Base-by-base conservation (phyloP, 768 basidiomycete species). In the Tylopilus intermedius region DNA sequence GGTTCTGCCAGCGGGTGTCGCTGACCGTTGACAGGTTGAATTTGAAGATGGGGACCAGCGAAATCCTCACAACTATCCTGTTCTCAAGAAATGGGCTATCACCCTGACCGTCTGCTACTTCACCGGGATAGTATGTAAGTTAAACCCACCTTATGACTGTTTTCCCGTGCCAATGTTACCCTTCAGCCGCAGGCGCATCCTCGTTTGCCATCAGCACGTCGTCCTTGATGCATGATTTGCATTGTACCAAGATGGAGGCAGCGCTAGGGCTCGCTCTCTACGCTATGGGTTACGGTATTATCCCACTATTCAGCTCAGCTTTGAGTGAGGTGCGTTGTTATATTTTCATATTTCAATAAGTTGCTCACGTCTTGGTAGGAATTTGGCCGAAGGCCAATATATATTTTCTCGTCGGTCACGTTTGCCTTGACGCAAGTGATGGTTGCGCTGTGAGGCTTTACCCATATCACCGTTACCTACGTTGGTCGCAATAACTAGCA, bases 371-470 rank as follows among this genome's bases (percentile, higher is more conserved):
- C 15, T 3, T 4, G 44, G 5, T 24, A 88, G 65, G 86, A 88
- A 59, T 78, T 85, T 55, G 84, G 86, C 14, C 67, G 86, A 55
- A 76, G 77, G 40, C 83, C 83, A 0, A 58, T 87, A 1, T 86
- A 84, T 56, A 63, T 83, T 13, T 71, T 71, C 47, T 83, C 82
- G 0, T 70, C 69, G 3, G 47, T 77, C 37, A 74, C 77, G 22
- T 83, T 81, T 54, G 59, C 78, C 8, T 53, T 75, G 18, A 79
- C 81, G 68, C 81, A 78, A 61, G 58, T 84, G 30, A 73, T 65
- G 60, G 57, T 58, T 45, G 62, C 68, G 18, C 21, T 70, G 68
- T 69, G 29, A 65, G 65, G 46, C 26, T 22, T 22, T n/a, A 10
- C 22, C 41, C 4, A 22, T 11, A 24, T 24, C 24, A 24, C 24